A percentile compares a stretch with the other conserved stretches of the same genome.
Evolutionary conservation across 2,329 filamentous ascomycete genomes (phyloP).

Genomic region (Xylariaceae sp.): DNA sequence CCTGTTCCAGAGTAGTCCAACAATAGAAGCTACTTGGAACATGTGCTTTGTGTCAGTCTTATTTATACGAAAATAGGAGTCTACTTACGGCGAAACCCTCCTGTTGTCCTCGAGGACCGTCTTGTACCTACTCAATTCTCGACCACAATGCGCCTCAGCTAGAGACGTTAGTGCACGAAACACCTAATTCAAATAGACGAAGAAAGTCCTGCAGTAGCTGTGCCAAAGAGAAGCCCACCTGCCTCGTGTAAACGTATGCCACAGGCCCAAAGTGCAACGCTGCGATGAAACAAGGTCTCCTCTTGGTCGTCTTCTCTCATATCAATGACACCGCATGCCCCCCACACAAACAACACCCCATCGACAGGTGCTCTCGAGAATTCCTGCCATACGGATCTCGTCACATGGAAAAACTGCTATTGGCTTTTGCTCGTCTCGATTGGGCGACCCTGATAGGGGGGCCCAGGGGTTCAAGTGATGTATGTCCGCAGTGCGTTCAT

Average conservation of each 20-base stretch:
- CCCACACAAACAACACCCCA: neutral
- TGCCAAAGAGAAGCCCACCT: neutral
- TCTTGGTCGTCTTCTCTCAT: neutral
- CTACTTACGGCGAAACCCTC: too few species aligned
- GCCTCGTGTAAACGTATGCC: neutral
- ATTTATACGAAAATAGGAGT: too few species aligned
- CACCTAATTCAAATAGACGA: neutral
- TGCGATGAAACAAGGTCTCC: neutral
- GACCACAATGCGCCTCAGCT: too few species aligned
- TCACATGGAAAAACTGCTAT: neutral
- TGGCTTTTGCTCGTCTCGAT: neutral
- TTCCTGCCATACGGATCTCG: neutral
- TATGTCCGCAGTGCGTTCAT: neutral
- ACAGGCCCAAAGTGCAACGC: neutral
- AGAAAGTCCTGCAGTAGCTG: neutral
- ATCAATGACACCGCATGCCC: neutral
- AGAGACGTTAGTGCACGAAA: too few species aligned
- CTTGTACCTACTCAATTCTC: too few species aligned
- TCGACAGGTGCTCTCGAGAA: neutral
- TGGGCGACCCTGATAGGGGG: neutral
- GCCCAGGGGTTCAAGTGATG: neutral
- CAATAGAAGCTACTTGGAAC: too few species aligned
- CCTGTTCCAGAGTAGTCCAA: too few species aligned
- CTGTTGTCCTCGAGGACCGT: too few species aligned
- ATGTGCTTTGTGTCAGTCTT: too few species aligned